Evolutionary conservation across 1,284 basidiomycete genomes (phyloP).

Genomic region (Ustanciosporium gigantosporum): DNA sequence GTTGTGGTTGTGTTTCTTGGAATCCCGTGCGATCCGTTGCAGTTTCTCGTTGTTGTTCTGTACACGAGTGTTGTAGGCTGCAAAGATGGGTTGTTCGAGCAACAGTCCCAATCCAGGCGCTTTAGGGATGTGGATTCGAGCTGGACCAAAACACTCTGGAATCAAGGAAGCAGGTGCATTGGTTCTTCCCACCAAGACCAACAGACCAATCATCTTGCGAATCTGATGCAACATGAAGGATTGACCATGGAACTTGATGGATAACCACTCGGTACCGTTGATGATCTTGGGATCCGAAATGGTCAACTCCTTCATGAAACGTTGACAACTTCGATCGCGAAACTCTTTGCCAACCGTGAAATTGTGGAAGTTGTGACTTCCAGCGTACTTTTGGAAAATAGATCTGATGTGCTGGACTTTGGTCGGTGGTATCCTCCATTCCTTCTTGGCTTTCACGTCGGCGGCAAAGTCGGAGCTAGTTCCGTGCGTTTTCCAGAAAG

Average conservation of each 20-base stretch:
- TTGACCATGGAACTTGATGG: conserved; percentile 90
- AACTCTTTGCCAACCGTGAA: conserved; percentile 89
- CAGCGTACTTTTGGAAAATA: conserved; percentile 42
- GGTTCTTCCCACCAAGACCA: conserved; percentile 68
- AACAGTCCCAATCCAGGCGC: conserved; percentile 93
- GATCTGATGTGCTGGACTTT: conserved; percentile 41
- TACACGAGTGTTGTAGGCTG: conserved; percentile 73
- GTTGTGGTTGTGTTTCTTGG: neutral
- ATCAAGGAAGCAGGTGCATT: conserved; percentile 47
- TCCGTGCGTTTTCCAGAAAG: conserved; percentile 53
- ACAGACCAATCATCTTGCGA: conserved; percentile 92
- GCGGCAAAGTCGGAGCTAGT: conserved; percentile 28
- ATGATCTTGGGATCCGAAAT: conserved; percentile 67
- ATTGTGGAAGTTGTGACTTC: conserved; percentile 83
- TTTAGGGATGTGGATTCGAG: conserved; percentile 86
- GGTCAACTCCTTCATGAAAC: conserved; percentile 64
- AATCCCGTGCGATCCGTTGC: neutral
- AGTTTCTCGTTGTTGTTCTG: conserved; percentile 11
- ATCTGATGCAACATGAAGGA: conserved; percentile 98
- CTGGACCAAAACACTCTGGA: conserved; percentile 67
- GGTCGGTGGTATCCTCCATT: conserved; percentile 37
- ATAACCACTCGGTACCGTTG: conserved; percentile 92
- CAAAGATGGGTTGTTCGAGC: conserved; percentile 88
- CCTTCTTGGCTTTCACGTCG: conserved; percentile 51
- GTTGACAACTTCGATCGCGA: conserved; percentile 76